These are phyloP conservation scores for Fraxinus americana DNA, from an alignment of 257 asterid species.

Conservation along the genomic window DNA sequence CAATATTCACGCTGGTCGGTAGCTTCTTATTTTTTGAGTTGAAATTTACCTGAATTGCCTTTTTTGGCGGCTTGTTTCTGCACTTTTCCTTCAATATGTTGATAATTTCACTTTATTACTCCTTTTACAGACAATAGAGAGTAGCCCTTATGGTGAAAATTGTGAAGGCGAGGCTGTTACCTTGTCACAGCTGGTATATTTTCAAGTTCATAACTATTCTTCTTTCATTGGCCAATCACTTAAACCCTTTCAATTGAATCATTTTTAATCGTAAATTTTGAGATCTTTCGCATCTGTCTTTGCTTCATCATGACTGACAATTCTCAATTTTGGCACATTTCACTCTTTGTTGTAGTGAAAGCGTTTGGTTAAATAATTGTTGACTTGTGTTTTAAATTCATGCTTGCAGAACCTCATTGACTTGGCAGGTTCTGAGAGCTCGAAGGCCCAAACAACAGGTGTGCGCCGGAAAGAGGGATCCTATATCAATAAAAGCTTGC, in stretches of 20 bases:
- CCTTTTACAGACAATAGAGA: conserved; percentile 83
- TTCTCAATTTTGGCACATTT: conserved; percentile 15
- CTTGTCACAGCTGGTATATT: conserved; percentile 86
- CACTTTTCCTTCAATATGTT: neutral
- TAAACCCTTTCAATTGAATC: neutral
- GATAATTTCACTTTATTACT: conserved; percentile 24
- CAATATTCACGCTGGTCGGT: conserved; percentile 95
- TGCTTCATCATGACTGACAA: neutral
- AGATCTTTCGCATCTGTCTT: neutral
- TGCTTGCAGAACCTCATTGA: conserved; percentile 95
- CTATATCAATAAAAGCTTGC: conserved; percentile 93
- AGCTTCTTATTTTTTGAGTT: conserved; percentile 16
- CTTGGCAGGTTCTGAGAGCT: conserved; percentile 99
- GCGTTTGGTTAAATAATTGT: conserved; percentile 24
- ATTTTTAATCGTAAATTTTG: neutral
- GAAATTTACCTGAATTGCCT: conserved; percentile 11
- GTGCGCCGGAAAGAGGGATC: conserved; percentile 96
- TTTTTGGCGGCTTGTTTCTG: conserved; percentile 1
- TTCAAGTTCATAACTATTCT: conserved; percentile 23
- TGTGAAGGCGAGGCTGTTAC: conserved; percentile 91
- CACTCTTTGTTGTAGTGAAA: conserved; percentile 26
- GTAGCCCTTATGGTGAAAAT: conserved; percentile 94
- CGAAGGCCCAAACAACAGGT: conserved; percentile 92
- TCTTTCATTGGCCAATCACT: conserved; percentile 2
- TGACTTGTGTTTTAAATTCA: conserved; percentile 26